A percentile compares a stretch with the other conserved stretches of the same genome.
phyloP scores from a whole-genome alignment of 495 filamentous ascomycete genomes.

The Thermochaetoides thermophila region DNA sequence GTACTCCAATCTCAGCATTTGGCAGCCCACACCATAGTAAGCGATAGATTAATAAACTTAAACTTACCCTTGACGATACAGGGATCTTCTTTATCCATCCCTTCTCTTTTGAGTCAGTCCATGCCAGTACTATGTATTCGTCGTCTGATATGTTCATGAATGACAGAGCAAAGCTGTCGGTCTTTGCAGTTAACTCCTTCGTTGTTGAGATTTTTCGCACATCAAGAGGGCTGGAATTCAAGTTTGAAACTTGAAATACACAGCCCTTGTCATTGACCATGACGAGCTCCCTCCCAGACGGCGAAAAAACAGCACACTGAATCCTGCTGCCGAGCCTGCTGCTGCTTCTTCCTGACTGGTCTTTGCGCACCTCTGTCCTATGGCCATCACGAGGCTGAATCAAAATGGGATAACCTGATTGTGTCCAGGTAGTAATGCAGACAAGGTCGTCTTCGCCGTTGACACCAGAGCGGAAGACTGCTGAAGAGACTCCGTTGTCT shows the following conservation, averaged over 20 bases:
- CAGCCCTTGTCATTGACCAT: conserved; percentile 25
- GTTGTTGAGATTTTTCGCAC: conserved; percentile 14
- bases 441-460: conserved; percentile 17
- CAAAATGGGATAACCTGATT: conserved; percentile 21
- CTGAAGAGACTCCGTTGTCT: conserved; percentile 21
- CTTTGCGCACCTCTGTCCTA: conserved; percentile 16
- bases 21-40: not conserved
- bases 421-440: conserved; percentile 26
- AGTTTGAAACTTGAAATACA: conserved; percentile 19
- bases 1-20: too few relatives aligned
- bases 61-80: conserved; percentile 3
- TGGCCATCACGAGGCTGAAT: conserved; percentile 23
- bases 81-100: conserved; percentile 23
- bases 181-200: conserved; percentile 18
- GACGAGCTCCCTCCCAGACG: conserved; percentile 17
- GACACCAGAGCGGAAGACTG: conserved; percentile 14
- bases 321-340: conserved; percentile 20
- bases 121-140: conserved; percentile 20
- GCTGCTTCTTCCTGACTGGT: conserved; percentile 9
- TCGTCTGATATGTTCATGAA: conserved; percentile 21
- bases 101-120: conserved; percentile 18
- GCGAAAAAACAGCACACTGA: conserved; percentile 22
- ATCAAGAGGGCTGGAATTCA: conserved; percentile 21
- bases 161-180: conserved; percentile 19
- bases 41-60: not conserved